phyloP scores from a whole-genome alignment of 371 early-diverging fungal species.

The Basidiobolus meristosporus region DNA sequence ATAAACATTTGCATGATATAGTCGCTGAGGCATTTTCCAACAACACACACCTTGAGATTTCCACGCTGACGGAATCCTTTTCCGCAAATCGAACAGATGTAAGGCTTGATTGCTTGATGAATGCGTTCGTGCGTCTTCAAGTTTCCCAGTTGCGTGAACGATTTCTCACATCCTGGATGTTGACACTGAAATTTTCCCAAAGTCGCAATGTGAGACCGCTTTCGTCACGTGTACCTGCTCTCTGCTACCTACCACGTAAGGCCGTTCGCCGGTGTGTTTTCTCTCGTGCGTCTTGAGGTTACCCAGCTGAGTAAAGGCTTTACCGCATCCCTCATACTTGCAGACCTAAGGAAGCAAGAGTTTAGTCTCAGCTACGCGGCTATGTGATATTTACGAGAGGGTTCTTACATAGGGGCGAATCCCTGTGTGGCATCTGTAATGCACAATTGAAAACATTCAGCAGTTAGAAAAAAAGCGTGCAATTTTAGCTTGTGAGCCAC shows the following conservation, averaged over 20 bases:
- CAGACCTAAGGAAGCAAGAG: too few species aligned
- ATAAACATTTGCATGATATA: too few species aligned
- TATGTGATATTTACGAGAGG: too few species aligned
- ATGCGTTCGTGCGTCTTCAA: constrained; percentile 52
- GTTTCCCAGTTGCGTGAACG: constrained; percentile 45
- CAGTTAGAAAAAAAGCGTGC: too few species aligned
- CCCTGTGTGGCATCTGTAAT: constrained; percentile 49
- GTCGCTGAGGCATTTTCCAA: too few species aligned
- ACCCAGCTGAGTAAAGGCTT: constrained; percentile 30
- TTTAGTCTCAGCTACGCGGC: too few species aligned
- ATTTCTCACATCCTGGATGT: constrained; percentile 28
- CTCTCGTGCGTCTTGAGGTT: constrained; percentile 48
- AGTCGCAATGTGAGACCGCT: not conserved
- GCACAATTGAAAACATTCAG: too few species aligned
- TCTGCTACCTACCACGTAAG: constrained; percentile 20
- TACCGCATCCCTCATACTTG: constrained; percentile 15
- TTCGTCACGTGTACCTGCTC: not conserved
- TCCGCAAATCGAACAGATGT: constrained; percentile 36
- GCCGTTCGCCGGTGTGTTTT: constrained; percentile 45
- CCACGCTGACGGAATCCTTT: constrained; percentile 44
- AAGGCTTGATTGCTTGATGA: constrained; percentile 48
- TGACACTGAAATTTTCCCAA: too few species aligned
- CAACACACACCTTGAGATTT: constrained; percentile 38
- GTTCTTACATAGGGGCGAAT: constrained; percentile 37
- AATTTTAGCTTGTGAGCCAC: too few species aligned